Percentiles rank a stretch among this genome's conserved stretches.
These are phyloP conservation scores for Wickerhamomyces alni DNA, from an alignment of 805 yeast genomes.

Conservation along the genomic window DNA sequence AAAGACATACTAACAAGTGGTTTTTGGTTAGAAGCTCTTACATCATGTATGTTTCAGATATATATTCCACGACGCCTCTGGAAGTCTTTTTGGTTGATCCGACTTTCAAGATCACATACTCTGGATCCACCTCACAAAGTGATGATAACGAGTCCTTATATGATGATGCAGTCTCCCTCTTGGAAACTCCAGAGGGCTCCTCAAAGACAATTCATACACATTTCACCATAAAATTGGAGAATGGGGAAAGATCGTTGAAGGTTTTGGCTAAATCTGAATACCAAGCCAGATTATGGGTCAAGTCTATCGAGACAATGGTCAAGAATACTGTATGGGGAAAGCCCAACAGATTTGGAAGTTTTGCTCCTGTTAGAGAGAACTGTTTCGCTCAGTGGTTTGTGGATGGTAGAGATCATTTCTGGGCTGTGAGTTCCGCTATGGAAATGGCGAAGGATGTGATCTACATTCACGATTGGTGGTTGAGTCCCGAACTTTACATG, in stretches of 20 bases:
- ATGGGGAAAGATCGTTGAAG: slow-evolving; percentile 72
- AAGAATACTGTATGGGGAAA: slow-evolving; percentile 66
- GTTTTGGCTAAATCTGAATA: slow-evolving; percentile 61
- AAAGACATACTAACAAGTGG: slow-evolving; percentile 91
- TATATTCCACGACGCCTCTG: slow-evolving; percentile 78
- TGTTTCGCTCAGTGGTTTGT: slow-evolving; percentile 96
- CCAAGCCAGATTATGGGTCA: slow-evolving; percentile 68
- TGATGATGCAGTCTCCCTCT: slow-evolving; percentile 25
- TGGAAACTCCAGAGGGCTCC: slow-evolving; percentile 13
- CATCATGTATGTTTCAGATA: slow-evolving; percentile 78
- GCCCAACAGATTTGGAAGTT: slow-evolving; percentile 73
- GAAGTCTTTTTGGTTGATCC: slow-evolving; percentile 91
- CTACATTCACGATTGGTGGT: slow-evolving; percentile 98
- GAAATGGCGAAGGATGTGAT: slow-evolving; percentile 92
- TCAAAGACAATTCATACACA: slow-evolving; percentile 38
- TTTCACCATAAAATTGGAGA: slow-evolving; percentile 53
- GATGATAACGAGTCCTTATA: slow-evolving; percentile 31
- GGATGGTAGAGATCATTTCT: slow-evolving; percentile 92
- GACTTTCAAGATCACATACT: slow-evolving; percentile 51
- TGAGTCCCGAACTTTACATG: slow-evolving; percentile 87
- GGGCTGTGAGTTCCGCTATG: slow-evolving; percentile 92
- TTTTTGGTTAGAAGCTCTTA: slow-evolving; percentile 79
- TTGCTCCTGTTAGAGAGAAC: slow-evolving; percentile 84
- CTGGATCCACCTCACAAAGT: slow-evolving; percentile 30
- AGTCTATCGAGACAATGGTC: slow-evolving; percentile 65